Evolutionary conservation across 805 yeast genomes (phyloP), one percentile per base, ranked within the genome.

Genomic region (Candida nemodendra): DNA sequence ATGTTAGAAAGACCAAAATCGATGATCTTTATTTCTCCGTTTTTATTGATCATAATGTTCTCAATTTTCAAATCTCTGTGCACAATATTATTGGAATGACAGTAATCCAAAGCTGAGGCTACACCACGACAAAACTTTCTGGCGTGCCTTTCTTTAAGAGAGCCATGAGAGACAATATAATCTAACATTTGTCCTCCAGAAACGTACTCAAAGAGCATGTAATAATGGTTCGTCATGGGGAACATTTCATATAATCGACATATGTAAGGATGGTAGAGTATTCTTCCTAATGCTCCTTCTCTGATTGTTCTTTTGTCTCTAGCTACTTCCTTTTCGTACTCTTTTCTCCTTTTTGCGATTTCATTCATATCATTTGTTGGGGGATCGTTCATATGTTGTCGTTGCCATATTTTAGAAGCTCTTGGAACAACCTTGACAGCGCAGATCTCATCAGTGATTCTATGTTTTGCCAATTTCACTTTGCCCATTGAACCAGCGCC

Each of bases 401-500:
- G 69, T 47, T 80, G 79, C 64, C 83, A 85, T 8, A 83, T 66
- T 50, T 79, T 83, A 5, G 88, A 83, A 5, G 96, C 96, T 50
- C 95, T 70, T 18, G 95, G 95, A 26, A 91, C 93, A 38, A 91
- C 90, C 60, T 91, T 91, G 18, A 91, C 90, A 0, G 95, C 95
- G 65, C 96, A 91, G 11, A 87, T 73, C 51, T 86, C 90, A 43
- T 76, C 78, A 1, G 96, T 87, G 24, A 78, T 63, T 48, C 84
- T 77, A 65, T 90, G 95, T 53, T 79, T 81, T 2, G 98, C 98
- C 27, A 93, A 70, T 65, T 93, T 93, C 34, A 93, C 99, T 61
- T 91, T 95, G 42, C 99, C 99, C 99, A 93, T 93, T 0, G 96
- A 88, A 3, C 99, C 99, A 2, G 98, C 96, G 29, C 99, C 99